Evolutionary conservation across 352 stramenopile species (phyloP).

Genomic region (Globisporangium iwayamae): DNA sequence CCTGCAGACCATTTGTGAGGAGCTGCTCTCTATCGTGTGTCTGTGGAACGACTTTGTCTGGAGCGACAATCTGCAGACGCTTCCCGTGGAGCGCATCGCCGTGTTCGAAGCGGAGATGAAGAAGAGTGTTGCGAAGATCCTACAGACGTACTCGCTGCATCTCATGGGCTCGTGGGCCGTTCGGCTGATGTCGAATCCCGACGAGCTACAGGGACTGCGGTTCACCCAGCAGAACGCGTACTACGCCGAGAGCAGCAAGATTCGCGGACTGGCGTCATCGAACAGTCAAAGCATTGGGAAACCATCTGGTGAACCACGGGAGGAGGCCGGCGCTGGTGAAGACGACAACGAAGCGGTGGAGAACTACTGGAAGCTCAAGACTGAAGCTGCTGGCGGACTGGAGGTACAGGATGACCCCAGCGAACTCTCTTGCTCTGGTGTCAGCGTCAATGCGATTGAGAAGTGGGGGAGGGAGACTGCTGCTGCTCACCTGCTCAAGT

Average conservation of each 20-base stretch:
- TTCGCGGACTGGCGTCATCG: constrained; percentile 11
- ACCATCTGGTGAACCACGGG: neutral
- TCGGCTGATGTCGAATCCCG: constrained; percentile 37
- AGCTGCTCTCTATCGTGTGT: constrained; percentile 68
- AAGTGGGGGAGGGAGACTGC: constrained; percentile 29
- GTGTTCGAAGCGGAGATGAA: constrained; percentile 64
- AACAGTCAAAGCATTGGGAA: neutral
- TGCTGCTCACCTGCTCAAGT: constrained; percentile 34
- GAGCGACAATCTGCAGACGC: constrained; percentile 44
- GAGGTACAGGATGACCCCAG: constrained; percentile 6
- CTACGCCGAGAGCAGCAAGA: constrained; percentile 51
- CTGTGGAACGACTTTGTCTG: constrained; percentile 81
- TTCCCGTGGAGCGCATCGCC: constrained; percentile 46
- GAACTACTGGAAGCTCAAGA: constrained; percentile 46
- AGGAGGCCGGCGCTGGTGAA: neutral
- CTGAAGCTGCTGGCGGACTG: constrained; percentile 12
- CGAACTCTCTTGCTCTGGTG: constrained; percentile 1
- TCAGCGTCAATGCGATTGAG: constrained; percentile 27
- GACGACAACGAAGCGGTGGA: constrained; percentile 29
- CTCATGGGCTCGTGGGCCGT: constrained; percentile 55
- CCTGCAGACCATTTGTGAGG: constrained; percentile 67
- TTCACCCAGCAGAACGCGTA: constrained; percentile 74
- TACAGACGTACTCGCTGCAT: constrained; percentile 54
- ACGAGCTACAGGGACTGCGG: constrained; percentile 42
- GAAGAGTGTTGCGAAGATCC: constrained; percentile 53